Evolutionary conservation across 2,329 filamentous ascomycete genomes (phyloP).

Genomic region (Aspergillus brasiliensis): DNA sequence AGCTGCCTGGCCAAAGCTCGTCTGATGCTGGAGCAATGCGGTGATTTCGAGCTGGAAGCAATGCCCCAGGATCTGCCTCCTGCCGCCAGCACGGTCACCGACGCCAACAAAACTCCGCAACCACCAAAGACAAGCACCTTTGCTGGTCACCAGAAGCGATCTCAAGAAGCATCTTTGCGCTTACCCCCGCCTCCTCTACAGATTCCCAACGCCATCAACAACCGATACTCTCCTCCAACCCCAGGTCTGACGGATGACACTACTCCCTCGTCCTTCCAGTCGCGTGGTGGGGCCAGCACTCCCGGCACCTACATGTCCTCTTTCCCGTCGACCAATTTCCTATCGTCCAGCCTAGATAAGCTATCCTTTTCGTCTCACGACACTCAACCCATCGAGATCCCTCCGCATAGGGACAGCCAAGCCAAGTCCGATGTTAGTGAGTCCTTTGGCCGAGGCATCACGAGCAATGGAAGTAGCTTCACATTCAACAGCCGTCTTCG

Average conservation of each 20-base stretch:
- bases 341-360: conserved; percentile 31
- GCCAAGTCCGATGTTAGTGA: conserved; percentile 35
- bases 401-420: conserved; percentile 31
- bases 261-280: conserved; percentile 46
- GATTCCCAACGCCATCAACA: conserved; percentile 39
- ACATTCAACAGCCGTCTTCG: conserved; percentile 73
- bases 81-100: conserved; percentile 11
- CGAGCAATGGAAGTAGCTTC: conserved; percentile 75
- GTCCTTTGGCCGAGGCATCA: conserved; percentile 65
- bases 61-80: conserved; percentile 48
- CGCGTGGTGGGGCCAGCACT: conserved; percentile 40
- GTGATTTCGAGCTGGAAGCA: conserved; percentile 80
- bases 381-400: not conserved
- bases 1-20: conserved; percentile 89
- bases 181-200: conserved; percentile 50
- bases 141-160: conserved; percentile 18
- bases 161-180: conserved; percentile 39
- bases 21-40: conserved; percentile 80
- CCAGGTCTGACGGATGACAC: conserved; percentile 40
- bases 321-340: conserved; percentile 29
- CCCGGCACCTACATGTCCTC: conserved; percentile 34
- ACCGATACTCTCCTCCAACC: conserved; percentile 35
- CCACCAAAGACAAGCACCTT: conserved; percentile 20
- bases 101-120: conserved; percentile 25
- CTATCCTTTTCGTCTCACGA: conserved; percentile 29